Conservation (phyloP, 202 grass and related monocot species). For the Dendrocalamus latiflorus region DNA sequence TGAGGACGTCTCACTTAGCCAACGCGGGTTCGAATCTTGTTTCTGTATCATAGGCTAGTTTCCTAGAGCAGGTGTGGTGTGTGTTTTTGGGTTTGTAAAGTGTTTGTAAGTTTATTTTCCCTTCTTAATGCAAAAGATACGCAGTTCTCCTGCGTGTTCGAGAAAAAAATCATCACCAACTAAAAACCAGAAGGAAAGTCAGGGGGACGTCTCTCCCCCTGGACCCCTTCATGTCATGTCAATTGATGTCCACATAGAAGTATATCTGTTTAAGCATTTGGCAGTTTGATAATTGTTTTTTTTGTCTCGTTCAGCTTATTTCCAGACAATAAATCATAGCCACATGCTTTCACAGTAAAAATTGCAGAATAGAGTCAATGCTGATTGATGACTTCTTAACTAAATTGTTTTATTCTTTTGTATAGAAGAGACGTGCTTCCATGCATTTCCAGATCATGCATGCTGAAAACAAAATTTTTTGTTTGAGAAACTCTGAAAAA, state of each 20-base stretch:
- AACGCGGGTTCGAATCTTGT: too few species aligned
- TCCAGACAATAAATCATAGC: not conserved
- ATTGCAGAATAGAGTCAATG: not conserved
- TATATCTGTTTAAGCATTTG: slow-evolving; percentile 1
- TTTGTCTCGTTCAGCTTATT: slow-evolving; percentile 15
- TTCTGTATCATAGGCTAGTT: too few species aligned
- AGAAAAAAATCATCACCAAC: too few species aligned
- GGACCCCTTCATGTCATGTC: not conserved
- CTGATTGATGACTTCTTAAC: slow-evolving; percentile 34
- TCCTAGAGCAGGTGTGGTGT: too few species aligned
- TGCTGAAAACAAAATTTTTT: not conserved
- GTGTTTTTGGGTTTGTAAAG: too few species aligned
- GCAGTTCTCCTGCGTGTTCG: too few species aligned
- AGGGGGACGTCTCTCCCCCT: too few species aligned
- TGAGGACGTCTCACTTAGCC: too few species aligned
- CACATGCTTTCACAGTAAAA: not conserved
- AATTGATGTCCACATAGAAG: slow-evolving; percentile 8
- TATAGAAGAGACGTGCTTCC: not conserved
- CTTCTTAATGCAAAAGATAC: too few species aligned
- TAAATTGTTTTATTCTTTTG: slow-evolving; percentile 8
- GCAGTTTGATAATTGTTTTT: not conserved
- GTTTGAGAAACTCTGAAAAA: not conserved
- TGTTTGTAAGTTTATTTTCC: too few species aligned
- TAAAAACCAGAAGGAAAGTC: too few species aligned
- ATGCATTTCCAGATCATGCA: not conserved